These are phyloP conservation scores for Fusarium falciforme DNA, from an alignment of 2,329 filamentous ascomycete genomes.

Conservation along the genomic window DNA sequence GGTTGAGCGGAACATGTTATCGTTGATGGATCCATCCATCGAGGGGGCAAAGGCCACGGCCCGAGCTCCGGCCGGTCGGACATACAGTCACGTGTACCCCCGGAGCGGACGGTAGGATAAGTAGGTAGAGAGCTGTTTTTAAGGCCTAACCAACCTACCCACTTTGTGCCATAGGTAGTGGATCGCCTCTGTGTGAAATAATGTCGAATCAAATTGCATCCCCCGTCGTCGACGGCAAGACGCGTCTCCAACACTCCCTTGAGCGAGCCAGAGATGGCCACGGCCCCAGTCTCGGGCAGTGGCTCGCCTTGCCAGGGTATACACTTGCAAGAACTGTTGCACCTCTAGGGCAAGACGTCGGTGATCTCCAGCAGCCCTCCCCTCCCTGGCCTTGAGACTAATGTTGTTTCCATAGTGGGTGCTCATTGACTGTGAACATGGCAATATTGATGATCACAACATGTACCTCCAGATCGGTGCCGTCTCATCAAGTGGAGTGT, in stretches of 20 bases:
- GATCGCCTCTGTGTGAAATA: too few species aligned
- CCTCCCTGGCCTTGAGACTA: background rate
- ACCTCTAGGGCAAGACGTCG: background rate
- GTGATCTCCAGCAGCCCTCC: slow-evolving; percentile 39
- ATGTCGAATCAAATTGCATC: slow-evolving; percentile 2
- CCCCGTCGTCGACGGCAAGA: background rate
- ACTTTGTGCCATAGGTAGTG: too few species aligned
- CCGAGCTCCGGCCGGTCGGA: background rate
- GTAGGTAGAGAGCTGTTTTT: background rate
- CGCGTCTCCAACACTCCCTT: background rate
- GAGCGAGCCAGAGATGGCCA: background rate
- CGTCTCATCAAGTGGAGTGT: slow-evolving; percentile 51
- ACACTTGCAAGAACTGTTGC: background rate
- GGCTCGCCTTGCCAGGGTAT: slow-evolving; percentile 1
- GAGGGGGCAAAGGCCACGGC: background rate
- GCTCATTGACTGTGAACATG: slow-evolving; percentile 61
- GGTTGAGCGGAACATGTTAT: background rate
- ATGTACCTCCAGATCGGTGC: slow-evolving; percentile 61
- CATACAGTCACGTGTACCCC: background rate
- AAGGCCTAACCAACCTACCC: background rate
- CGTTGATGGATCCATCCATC: background rate
- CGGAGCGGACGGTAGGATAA: background rate
- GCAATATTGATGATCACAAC: slow-evolving; percentile 54
- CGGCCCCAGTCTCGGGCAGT: background rate
- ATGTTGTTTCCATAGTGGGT: slow-evolving; percentile 53